phyloP scores from a whole-genome alignment of 176 grass and related monocot genomes.

The Pharus latifolius region DNA sequence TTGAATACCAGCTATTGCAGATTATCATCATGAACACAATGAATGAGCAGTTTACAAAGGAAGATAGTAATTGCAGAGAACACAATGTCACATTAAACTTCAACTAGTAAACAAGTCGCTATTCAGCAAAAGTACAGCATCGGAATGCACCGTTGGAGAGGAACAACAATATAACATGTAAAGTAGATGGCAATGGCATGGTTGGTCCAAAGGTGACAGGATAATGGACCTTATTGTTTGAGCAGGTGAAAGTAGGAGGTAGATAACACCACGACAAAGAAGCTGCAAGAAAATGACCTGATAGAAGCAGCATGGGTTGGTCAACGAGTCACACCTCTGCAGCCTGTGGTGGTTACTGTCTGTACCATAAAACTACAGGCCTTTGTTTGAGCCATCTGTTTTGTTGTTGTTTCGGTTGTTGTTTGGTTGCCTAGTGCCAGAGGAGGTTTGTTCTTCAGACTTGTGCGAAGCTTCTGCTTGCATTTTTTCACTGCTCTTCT shows the following conservation, averaged over 20 bases:
- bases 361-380: background rate
- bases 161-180: slow-evolving; percentile 10
- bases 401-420: slow-evolving; percentile 4
- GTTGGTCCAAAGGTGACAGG: slow-evolving; percentile 8
- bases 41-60: background rate
- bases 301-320: background rate
- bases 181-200: background rate
- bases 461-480: slow-evolving; percentile 2
- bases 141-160: background rate
- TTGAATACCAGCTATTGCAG: background rate
- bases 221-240: slow-evolving; percentile 35
- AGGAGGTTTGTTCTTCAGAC: background rate
- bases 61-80: background rate
- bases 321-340: background rate
- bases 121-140: background rate
- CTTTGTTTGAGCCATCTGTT: slow-evolving; percentile 19
- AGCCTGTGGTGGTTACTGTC: slow-evolving; percentile 2
- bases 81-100: background rate
- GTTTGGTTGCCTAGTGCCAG: background rate
- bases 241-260: background rate
- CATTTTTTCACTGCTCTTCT: slow-evolving; percentile 8
- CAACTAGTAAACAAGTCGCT: slow-evolving; percentile 10
- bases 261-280: background rate
- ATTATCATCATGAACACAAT: background rate
- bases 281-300: background rate